A percentile compares a stretch with the other conserved stretches of the same genome.
phyloP scores from a whole-genome alignment of 2,329 filamentous ascomycete species.

The Aspergillus sp. region DNA sequence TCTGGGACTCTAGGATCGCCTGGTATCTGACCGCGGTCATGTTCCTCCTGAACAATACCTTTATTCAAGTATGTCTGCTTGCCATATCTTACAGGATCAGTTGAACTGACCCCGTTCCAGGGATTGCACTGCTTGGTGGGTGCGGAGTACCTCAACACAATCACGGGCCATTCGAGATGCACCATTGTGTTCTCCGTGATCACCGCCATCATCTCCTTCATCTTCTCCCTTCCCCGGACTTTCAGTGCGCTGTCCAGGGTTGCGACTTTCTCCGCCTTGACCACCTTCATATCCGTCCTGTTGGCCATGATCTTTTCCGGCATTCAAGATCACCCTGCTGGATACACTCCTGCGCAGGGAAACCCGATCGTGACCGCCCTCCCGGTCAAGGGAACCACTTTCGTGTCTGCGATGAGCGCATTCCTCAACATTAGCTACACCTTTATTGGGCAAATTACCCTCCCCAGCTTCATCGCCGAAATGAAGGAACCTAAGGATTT shows the following conservation, averaged over 20 bases:
- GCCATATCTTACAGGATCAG: no score
- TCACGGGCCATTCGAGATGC: constrained; percentile 69
- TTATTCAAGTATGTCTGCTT: constrained; percentile 62
- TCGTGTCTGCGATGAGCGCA: constrained; percentile 77
- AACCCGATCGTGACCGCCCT: constrained; percentile 66
- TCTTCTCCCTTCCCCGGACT: constrained; percentile 79
- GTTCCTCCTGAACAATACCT: constrained; percentile 93
- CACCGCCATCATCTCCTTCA: constrained; percentile 70
- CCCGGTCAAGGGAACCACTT: constrained; percentile 69
- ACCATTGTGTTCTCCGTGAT: constrained; percentile 78
- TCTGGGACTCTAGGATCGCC: constrained; percentile 75
- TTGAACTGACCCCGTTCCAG: constrained; percentile 32
- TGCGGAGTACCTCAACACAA: constrained; percentile 86
- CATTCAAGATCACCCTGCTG: constrained; percentile 69
- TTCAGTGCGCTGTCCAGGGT: constrained; percentile 77
- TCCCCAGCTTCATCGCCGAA: constrained; percentile 92
- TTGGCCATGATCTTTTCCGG: constrained; percentile 79
- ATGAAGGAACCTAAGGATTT: constrained; percentile 83
- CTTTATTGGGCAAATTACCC: constrained; percentile 91
- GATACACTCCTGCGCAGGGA: constrained; percentile 59
- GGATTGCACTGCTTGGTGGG: constrained; percentile 80
- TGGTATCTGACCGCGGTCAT: constrained; percentile 71
- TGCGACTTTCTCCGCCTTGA: constrained; percentile 75
- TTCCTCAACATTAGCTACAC: constrained; percentile 96
- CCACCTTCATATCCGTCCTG: constrained; percentile 86